phyloP scores from a whole-genome alignment of 306 rosid species.

The Medicago truncatula region MtrunA17r5.0-ANR NC_053043.1:46586001-46586500 shows the following conservation, averaged over 20 bases:
- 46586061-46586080: constrained; percentile 82
- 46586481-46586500: no score
- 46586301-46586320: no score
- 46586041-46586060: constrained; percentile 80
- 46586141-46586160: constrained; percentile 81
- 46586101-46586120: constrained; percentile 85
- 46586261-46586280: constrained; percentile 87
- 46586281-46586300: no score
- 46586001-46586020: constrained; percentile 88
- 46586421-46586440: no score
- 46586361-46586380: no score
- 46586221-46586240: constrained; percentile 93
- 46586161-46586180: constrained; percentile 79
- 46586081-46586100: constrained; percentile 89
- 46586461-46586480: no score
- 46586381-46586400: no score
- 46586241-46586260: constrained; percentile 82
- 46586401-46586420: no score
- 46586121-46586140: constrained; percentile 95
- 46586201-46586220: constrained; percentile 98
- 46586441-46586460: no score
- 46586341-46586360: no score
- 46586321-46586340: no score
- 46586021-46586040: constrained; percentile 95
- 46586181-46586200: constrained; percentile 77